A percentile compares a stretch with the other conserved stretches of the same genome.
Evolutionary conservation across 352 stramenopile species (phyloP).

Genomic region (Phytophthora ohioensis): DNA sequence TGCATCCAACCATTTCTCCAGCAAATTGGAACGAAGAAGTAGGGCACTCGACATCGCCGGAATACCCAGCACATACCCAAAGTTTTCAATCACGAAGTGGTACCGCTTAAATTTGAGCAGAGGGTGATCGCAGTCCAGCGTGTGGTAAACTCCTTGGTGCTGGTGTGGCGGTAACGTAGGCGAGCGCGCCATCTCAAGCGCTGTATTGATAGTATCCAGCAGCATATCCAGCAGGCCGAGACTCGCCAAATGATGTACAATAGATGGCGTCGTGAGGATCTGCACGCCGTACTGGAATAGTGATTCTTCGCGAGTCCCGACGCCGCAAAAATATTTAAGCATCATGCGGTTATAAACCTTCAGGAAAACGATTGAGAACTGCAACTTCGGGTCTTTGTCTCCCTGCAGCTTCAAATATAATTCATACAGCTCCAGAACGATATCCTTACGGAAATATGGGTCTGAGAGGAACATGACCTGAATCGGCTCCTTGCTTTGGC

Average conservation of each 20-base stretch:
- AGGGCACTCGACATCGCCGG: constrained; percentile 73
- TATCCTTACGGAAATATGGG: constrained; percentile 95
- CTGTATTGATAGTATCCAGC: constrained; percentile 79
- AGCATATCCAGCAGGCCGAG: constrained; percentile 79
- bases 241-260: constrained; percentile 74
- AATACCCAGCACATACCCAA: constrained; percentile 97
- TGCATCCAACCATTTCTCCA: constrained; percentile 78
- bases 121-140: constrained; percentile 91
- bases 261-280: constrained; percentile 93
- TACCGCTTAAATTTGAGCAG: constrained; percentile 95
- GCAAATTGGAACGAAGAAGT: constrained; percentile 57
- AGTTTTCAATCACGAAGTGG: constrained; percentile 92
- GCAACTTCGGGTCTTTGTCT: constrained; percentile 94
- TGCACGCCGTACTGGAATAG: constrained; percentile 94
- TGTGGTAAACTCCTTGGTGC: constrained; percentile 41
- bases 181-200: constrained; percentile 73
- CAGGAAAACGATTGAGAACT: constrained; percentile 91
- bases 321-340: constrained; percentile 89
- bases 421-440: constrained; percentile 92
- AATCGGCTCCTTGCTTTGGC: constrained; percentile 72
- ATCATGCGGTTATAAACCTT: constrained; percentile 90
- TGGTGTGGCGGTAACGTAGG: constrained; percentile 34
- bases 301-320: constrained; percentile 92
- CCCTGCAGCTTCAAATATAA: constrained; percentile 96
- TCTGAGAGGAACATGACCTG: constrained; percentile 93